Conservation (phyloP, 306 rosid species). For the Luffa acutangula region DNA sequence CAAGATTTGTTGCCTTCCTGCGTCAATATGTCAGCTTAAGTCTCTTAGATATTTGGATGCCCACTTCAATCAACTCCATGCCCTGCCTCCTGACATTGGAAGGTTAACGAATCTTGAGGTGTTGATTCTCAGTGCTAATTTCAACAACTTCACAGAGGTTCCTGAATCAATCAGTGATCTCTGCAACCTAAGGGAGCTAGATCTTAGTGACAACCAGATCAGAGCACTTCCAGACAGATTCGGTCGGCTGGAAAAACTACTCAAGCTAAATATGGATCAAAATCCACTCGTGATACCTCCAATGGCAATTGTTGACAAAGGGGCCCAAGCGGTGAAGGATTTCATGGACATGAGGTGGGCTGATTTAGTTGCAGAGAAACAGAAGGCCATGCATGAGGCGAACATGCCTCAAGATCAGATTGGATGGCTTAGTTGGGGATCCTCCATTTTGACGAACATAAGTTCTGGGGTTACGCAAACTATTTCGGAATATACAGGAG, state of each 20-base stretch:
- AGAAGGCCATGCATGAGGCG: constrained; percentile 34
- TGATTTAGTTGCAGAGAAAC: constrained; percentile 58
- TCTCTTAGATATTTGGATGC: constrained; percentile 65
- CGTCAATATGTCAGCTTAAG: constrained; percentile 74
- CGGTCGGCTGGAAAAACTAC: constrained; percentile 66
- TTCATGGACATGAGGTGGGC: constrained; percentile 80
- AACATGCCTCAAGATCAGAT: constrained; percentile 28
- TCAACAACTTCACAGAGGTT: constrained; percentile 57
- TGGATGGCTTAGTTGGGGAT: constrained; percentile 74
- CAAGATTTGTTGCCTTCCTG: constrained; percentile 71
- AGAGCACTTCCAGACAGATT: constrained; percentile 69
- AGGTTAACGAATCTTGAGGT: constrained; percentile 46
- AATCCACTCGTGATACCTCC: constrained; percentile 82
- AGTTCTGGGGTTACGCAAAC: constrained; percentile 26
- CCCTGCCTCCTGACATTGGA: constrained; percentile 68
- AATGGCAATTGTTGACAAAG: constrained; percentile 38
- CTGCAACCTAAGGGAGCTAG: constrained; percentile 66
- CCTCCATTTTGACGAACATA: constrained; percentile 51
- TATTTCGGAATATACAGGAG: constrained; percentile 30
- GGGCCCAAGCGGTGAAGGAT: constrained; percentile 54
- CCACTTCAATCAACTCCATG: constrained; percentile 74
- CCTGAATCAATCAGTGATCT: constrained; percentile 77
- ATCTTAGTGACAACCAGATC: constrained; percentile 90
- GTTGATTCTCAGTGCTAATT: constrained; percentile 67
- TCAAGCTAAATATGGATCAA: constrained; percentile 70